These are phyloP conservation scores for Coffea eugenioides DNA, from an alignment of 257 asterid genomes.

Conservation along the genomic window DNA sequence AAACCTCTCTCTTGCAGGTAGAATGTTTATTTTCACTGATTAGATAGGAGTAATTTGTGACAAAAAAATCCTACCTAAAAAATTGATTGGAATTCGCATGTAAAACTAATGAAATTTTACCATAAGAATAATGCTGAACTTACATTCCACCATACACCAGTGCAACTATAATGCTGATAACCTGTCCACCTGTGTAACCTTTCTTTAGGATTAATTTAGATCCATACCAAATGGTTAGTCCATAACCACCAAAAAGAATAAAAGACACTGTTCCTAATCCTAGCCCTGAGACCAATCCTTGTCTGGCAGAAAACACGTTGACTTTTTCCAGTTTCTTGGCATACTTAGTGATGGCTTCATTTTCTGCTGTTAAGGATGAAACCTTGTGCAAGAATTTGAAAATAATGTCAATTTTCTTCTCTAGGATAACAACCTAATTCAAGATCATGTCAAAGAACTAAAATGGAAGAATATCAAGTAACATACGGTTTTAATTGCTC, in stretches of 20 bases:
- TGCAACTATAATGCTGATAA: constrained; percentile 49
- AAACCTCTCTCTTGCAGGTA: not conserved
- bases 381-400: constrained; percentile 37
- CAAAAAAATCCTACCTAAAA: no score
- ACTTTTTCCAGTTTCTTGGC: constrained; percentile 45
- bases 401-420: not conserved
- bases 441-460: not conserved
- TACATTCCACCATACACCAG: constrained; percentile 41
- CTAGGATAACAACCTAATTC: not conserved
- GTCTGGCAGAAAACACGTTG: constrained; percentile 44
- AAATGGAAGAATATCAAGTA: not conserved
- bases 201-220: constrained; percentile 45
- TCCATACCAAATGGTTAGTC: constrained; percentile 70
- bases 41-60: not conserved
- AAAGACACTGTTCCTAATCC: constrained; percentile 49
- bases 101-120: no score
- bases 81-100: no score
- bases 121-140: constrained; percentile 11
- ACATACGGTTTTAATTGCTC: constrained; percentile 65
- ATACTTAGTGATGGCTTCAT: constrained; percentile 40
- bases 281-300: constrained; percentile 61
- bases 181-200: constrained; percentile 58
- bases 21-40: no score
- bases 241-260: constrained; percentile 47
- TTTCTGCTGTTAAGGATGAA: constrained; percentile 67